phyloP scores from a whole-genome alignment of 108 stramenopile species.

The Parmales sp. region DNA sequence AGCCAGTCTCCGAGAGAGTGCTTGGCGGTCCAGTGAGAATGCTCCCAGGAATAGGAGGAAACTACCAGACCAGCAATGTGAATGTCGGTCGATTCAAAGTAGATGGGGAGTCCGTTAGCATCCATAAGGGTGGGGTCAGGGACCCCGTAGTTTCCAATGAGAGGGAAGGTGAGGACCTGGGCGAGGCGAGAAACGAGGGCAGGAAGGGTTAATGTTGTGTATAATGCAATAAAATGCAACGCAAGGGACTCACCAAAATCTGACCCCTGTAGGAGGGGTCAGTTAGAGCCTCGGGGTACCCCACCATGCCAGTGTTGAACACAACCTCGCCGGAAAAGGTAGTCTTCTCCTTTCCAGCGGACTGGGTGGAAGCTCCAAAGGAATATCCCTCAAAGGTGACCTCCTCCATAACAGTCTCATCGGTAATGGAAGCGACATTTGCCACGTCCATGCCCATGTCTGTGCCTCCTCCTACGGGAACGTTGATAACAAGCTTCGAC shows the following conservation, averaged over 20 bases:
- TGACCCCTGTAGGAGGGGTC: conserved; percentile 97
- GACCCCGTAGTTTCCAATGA: conserved; percentile 98
- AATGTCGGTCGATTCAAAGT: conserved; percentile 86
- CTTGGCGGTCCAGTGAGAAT: conserved; percentile 93
- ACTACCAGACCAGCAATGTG: conserved; percentile 85
- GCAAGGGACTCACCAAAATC: conserved; percentile 74
- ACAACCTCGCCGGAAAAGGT: conserved; percentile 77
- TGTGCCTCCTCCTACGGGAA: too few relatives aligned
- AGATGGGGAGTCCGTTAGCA: conserved; percentile 72
- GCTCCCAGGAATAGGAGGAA: conserved; percentile 81
- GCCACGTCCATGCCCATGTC: too few relatives aligned
- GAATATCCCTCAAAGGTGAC: too few relatives aligned
- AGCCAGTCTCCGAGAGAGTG: conserved; percentile 89
- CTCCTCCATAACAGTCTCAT: too few relatives aligned
- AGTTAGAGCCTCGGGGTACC: conserved; percentile 95
- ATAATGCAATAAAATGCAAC: conserved; percentile 70
- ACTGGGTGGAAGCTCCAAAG: too few relatives aligned
- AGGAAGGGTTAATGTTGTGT: neutral
- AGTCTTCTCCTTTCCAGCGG: too few relatives aligned
- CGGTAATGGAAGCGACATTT: too few relatives aligned
- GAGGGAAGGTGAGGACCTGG: conserved; percentile 81
- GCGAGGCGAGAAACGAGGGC: conserved; percentile 25
- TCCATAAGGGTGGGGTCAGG: conserved; percentile 70
- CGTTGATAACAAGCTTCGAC: too few relatives aligned
- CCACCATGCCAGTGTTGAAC: conserved; percentile 98